Conservation (phyloP, 768 basidiomycete genomes). For the Phlebiopsis flavidoalba region DNA sequence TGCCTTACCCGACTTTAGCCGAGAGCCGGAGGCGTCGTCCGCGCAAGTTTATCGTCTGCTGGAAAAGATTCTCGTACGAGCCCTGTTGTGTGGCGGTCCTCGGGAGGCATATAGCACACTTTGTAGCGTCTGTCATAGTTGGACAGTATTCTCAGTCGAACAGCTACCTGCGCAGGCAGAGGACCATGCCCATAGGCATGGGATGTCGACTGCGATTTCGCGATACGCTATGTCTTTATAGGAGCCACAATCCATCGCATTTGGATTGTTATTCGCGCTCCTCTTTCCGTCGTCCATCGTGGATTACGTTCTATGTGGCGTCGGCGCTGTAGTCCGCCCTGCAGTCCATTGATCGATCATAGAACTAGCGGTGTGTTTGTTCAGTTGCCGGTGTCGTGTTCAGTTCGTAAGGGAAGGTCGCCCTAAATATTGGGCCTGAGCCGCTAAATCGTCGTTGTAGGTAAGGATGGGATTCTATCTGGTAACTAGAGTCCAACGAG, state of each 20-base stretch:
- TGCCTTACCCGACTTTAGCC: not conserved
- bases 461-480: slow-evolving; percentile 51
- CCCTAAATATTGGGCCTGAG: slow-evolving; percentile 60
- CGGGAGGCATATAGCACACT: slow-evolving; percentile 75
- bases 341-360: slow-evolving; percentile 17
- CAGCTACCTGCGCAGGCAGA: not conserved
- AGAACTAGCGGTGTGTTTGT: not conserved
- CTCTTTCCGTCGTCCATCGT: slow-evolving; percentile 24
- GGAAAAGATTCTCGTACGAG: slow-evolving; percentile 68
- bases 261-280: slow-evolving; percentile 30
- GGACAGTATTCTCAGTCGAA: slow-evolving; percentile 35
- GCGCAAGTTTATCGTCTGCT: slow-evolving; percentile 40
- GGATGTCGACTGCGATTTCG: not conserved
- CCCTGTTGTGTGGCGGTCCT: slow-evolving; percentile 73
- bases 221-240: slow-evolving; percentile 32
- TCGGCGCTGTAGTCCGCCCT: slow-evolving; percentile 25
- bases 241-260: slow-evolving; percentile 73
- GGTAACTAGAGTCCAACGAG: slow-evolving; percentile 58
- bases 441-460: slow-evolving; percentile 15
- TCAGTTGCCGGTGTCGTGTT: slow-evolving; percentile 1
- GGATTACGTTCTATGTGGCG: slow-evolving; percentile 25
- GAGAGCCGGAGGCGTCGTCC: slow-evolving; percentile 14
- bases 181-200: not conserved
- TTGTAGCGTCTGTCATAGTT: slow-evolving; percentile 68
- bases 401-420: slow-evolving; percentile 48